Evolutionary conservation across 129 eudicot genomes (phyloP).

Genomic region (Heracleum sosnowskyi): DNA sequence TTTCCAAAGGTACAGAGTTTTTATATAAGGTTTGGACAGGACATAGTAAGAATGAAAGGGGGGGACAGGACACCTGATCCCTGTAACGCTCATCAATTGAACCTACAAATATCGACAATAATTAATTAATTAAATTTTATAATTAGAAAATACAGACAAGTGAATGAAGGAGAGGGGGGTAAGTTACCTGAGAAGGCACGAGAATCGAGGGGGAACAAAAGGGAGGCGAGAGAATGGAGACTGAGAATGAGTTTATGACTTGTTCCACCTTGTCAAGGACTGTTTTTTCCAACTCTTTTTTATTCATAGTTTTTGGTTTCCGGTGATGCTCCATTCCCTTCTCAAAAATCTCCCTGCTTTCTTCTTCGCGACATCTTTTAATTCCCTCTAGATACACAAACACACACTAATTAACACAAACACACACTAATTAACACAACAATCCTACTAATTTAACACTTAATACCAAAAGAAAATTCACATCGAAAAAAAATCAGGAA

Average conservation of each 20-base stretch:
- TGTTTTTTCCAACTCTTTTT: constrained; percentile 18
- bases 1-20: no score
- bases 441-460: no score
- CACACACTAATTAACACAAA: no score
- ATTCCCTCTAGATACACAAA: no score
- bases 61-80: constrained; percentile 40
- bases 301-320: neutral
- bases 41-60: neutral
- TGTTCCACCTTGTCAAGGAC: constrained; percentile 43
- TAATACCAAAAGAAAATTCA: no score
- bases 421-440: no score
- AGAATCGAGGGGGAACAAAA: constrained; percentile 57
- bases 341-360: no score
- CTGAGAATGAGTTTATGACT: constrained; percentile 43
- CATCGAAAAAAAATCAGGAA: no score
- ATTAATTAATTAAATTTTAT: no score
- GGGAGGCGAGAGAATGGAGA: constrained; percentile 69
- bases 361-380: no score
- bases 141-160: neutral
- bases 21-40: no score
- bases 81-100: constrained; percentile 45
- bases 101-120: constrained; percentile 30
- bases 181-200: constrained; percentile 59
- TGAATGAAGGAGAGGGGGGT: no score
- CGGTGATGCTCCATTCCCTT: neutral